Percentiles rank a stretch among this genome's conserved stretches.
Conservation (phyloP, 371 early-diverging fungal species). For the Mortierella sp. region DNA sequence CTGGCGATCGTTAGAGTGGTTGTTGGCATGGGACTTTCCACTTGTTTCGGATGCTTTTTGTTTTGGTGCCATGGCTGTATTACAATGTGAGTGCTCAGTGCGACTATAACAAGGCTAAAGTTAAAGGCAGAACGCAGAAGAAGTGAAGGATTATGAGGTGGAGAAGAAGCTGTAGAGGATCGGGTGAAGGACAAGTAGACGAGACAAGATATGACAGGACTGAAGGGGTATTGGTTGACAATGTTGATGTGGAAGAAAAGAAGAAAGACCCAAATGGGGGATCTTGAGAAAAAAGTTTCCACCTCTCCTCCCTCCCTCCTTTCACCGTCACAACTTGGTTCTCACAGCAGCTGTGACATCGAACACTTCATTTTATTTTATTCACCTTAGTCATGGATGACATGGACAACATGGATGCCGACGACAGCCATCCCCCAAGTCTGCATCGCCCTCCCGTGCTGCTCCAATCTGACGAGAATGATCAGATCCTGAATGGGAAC, state of each 20-base stretch:
- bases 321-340: background rate
- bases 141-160: background rate
- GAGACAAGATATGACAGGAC: background rate
- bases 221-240: background rate
- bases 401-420: slow-evolving; percentile 1
- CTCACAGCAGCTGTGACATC: background rate
- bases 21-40: slow-evolving; percentile 11
- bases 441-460: slow-evolving; percentile 48
- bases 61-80: slow-evolving; percentile 44
- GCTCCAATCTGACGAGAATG: slow-evolving; percentile 45
- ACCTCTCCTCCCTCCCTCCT: background rate
- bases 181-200: background rate
- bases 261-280: background rate
- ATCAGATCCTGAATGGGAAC: background rate
- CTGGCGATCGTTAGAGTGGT: slow-evolving; percentile 21
- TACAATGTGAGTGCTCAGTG: slow-evolving; percentile 2
- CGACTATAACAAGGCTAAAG: background rate
- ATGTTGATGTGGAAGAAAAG: background rate
- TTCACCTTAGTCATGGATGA: background rate
- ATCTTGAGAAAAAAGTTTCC: background rate
- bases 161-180: background rate
- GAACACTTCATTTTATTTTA: background rate
- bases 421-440: slow-evolving; percentile 2
- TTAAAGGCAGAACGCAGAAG: background rate
- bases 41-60: slow-evolving; percentile 35